Conservation (phyloP, 1,284 basidiomycete genomes). For the Leucoagaricus sp. region DNA sequence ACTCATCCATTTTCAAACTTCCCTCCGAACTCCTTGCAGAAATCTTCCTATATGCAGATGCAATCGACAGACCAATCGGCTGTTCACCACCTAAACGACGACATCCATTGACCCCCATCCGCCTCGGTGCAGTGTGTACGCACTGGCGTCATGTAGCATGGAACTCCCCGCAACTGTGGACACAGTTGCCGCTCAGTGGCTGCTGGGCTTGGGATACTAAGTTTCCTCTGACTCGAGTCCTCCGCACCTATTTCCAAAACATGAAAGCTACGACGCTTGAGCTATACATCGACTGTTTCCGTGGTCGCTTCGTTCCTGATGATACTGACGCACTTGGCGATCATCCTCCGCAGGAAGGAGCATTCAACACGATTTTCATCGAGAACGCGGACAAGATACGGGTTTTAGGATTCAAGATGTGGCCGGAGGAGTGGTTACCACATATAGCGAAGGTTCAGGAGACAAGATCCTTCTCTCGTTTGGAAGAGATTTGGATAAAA, state of each 20-base stretch:
- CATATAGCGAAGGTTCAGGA: not conserved
- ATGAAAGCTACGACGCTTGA: conserved; percentile 1
- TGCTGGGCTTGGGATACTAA: not conserved
- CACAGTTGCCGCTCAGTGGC: not conserved
- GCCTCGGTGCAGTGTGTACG: not conserved
- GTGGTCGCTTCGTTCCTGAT: not conserved
- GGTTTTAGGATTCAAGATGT: not conserved
- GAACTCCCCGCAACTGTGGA: conserved; percentile 3
- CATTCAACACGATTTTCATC: conserved; percentile 1
- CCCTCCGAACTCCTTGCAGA: not conserved
- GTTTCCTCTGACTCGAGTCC: not conserved
- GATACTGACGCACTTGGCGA: not conserved
- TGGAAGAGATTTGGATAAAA: not conserved
- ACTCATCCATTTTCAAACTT: not conserved
- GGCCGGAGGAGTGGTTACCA: not conserved
- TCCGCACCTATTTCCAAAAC: not conserved
- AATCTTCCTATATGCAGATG: not conserved
- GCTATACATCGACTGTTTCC: not conserved
- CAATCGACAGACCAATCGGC: not conserved
- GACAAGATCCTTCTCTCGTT: not conserved
- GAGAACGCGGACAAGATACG: not conserved
- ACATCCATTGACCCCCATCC: not conserved
- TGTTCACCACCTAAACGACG: not conserved
- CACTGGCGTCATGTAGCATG: conserved; percentile 3
- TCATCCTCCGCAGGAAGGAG: not conserved